Evolutionary conservation across 768 basidiomycete species (phyloP).

Genomic region (Podaxis mareebaensis): DNA sequence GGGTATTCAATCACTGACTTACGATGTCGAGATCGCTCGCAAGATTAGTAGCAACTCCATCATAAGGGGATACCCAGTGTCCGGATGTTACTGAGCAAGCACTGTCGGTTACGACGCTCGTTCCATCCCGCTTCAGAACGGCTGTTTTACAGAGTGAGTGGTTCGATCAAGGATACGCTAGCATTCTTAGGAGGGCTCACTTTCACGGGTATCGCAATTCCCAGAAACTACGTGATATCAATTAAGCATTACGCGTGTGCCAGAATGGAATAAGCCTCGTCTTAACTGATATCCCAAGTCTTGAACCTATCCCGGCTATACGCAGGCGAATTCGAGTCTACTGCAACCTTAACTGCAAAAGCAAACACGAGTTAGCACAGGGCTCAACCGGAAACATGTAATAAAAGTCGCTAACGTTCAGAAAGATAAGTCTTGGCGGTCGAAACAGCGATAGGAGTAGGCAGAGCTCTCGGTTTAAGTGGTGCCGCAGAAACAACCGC

Average conservation of each 20-base stretch:
- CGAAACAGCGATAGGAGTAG: constrained; percentile 32
- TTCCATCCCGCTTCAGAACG: constrained; percentile 47
- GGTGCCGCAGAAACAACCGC: constrained; percentile 21
- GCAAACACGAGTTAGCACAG: not conserved
- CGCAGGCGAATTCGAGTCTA: constrained; percentile 33
- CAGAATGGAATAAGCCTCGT: constrained; percentile 2
- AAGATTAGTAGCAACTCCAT: constrained; percentile 42
- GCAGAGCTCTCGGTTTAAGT: constrained; percentile 26
- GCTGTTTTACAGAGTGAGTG: constrained; percentile 23
- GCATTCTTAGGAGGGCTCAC: constrained; percentile 28
- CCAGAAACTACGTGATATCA: constrained; percentile 40
- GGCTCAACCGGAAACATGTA: not conserved
- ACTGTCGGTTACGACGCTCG: constrained; percentile 39
- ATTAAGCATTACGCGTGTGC: not conserved
- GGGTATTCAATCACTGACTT: constrained; percentile 19
- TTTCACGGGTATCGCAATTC: constrained; percentile 52
- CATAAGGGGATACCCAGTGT: constrained; percentile 53
- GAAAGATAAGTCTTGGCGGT: constrained; percentile 37
- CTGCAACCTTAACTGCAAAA: constrained; percentile 33
- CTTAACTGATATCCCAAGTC: constrained; percentile 49
- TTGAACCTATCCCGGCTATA: constrained; percentile 43
- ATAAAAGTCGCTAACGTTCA: constrained; percentile 24
- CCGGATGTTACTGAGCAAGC: constrained; percentile 48
- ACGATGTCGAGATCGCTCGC: constrained; percentile 55
- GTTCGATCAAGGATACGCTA: not conserved